Conservation (phyloP, 257 asterid species). For the Nicotiana sylvestris region DNA sequence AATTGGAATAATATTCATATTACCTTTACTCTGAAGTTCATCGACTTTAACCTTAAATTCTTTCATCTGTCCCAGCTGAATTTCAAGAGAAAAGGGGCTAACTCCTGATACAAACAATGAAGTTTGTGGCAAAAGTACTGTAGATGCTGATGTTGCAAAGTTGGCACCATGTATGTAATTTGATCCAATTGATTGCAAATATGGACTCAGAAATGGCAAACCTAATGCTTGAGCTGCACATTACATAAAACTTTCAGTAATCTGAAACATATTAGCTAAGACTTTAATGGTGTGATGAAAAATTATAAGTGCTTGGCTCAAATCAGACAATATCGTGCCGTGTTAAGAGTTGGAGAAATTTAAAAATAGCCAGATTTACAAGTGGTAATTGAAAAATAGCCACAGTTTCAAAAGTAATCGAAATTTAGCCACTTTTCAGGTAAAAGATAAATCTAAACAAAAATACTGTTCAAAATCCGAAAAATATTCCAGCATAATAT, state of each 20-base stretch:
- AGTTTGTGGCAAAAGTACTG: constrained; percentile 54
- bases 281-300: no score
- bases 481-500: no score
- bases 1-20: background rate
- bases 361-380: no score
- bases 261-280: background rate
- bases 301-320: no score
- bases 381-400: no score
- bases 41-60: constrained; percentile 44
- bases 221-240: constrained; percentile 65
- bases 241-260: background rate
- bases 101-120: constrained; percentile 51
- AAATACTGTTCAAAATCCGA: no score
- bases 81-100: constrained; percentile 59
- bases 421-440: no score
- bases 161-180: constrained; percentile 60
- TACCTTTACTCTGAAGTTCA: constrained; percentile 8
- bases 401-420: no score
- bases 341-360: no score
- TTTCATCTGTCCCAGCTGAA: constrained; percentile 63
- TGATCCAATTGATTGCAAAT: constrained; percentile 58
- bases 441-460: no score
- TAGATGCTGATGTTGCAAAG: constrained; percentile 61
- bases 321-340: no score
- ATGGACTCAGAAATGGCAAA: constrained; percentile 62